These are phyloP conservation scores for Chaetomium olivaceum DNA, from an alignment of 2,329 filamentous ascomycete species.

Conservation along the genomic window DNA sequence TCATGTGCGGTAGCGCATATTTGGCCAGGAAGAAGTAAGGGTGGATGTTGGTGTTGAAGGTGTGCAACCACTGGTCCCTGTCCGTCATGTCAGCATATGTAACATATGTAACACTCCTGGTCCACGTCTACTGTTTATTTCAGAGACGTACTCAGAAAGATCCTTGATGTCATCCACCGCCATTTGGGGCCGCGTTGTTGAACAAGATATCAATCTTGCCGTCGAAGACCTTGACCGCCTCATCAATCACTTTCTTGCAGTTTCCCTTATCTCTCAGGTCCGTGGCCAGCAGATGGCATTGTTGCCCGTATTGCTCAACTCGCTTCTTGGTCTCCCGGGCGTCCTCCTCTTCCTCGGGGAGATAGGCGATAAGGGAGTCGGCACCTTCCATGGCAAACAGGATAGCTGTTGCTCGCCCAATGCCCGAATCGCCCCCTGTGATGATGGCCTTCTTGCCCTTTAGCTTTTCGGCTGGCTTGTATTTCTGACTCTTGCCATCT, in stretches of 20 bases:
- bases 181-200: conserved; percentile 74
- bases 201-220: conserved; percentile 68
- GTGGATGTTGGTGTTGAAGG: conserved; percentile 83
- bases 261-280: conserved; percentile 67
- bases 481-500: conserved; percentile 67
- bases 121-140: no score
- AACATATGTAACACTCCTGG: not conserved
- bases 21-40: conserved; percentile 80
- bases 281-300: conserved; percentile 63
- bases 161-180: conserved; percentile 71
- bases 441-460: conserved; percentile 74
- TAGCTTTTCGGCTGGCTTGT: conserved; percentile 75
- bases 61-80: conserved; percentile 75
- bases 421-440: conserved; percentile 78
- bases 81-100: conserved; percentile 1
- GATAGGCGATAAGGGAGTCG: conserved; percentile 70
- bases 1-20: conserved; percentile 73
- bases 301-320: conserved; percentile 66
- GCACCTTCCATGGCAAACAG: conserved; percentile 82
- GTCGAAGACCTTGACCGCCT: conserved; percentile 65
- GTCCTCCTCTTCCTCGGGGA: conserved; percentile 74
- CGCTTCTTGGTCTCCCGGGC: conserved; percentile 71
- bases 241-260: conserved; percentile 69
- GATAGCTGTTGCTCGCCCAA: conserved; percentile 73
- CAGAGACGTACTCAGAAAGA: conserved; percentile 61